Evolutionary conservation across 2,329 filamentous ascomycete genomes (phyloP), one percentile per base, ranked within the genome.

Genomic region (Massarina eburnea): DNA sequence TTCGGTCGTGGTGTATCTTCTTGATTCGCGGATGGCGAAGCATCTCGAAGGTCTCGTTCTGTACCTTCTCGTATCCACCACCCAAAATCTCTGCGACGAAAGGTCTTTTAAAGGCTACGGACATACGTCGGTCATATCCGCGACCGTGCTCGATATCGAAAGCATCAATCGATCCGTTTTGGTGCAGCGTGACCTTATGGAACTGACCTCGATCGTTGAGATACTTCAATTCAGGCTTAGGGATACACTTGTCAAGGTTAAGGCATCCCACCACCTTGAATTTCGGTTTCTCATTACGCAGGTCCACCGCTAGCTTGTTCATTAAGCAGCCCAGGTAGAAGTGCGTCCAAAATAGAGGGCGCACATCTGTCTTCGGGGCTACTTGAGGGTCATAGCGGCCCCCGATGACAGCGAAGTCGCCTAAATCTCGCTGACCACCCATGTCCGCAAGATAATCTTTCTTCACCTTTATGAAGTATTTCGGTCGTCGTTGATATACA

Each of bases 361-460:
- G 73, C 2, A 85, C 67, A 4, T 73, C 68, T 38, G 82, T 79
- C 7, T 76, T 73, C 36, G 75, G 76, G 7, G 85, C 86, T 50
- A 83, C 80, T 39, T 77, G 73, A 3, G 85, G 72, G 54, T 90
- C 81, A 56, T 86, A 91, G 15, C 82, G 82, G 5, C 83, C 91
- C 0, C 89, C 91, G 3, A 96, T 74, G 1, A 92, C 78, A 2
- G 87, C 85, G 62, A 96, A 88, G 65, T 96, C 91, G 8, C 88
- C 88, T 7, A 71, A 43, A 40, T 72, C 68, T 18, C 67, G 57
- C 22, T 90, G 82, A 49, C 95, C 91, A 1, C 90, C 89, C 62
- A 92, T 82, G 2, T 83, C 83, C 20, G 80, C 77, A 29, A 95
- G 80, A 58, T 95, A 95, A 60, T 94, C 89, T 67, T 95, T 96